Base-by-base conservation (phyloP, 1,284 basidiomycete genomes). In the Microbotryum silenes-acaulis region DNA sequence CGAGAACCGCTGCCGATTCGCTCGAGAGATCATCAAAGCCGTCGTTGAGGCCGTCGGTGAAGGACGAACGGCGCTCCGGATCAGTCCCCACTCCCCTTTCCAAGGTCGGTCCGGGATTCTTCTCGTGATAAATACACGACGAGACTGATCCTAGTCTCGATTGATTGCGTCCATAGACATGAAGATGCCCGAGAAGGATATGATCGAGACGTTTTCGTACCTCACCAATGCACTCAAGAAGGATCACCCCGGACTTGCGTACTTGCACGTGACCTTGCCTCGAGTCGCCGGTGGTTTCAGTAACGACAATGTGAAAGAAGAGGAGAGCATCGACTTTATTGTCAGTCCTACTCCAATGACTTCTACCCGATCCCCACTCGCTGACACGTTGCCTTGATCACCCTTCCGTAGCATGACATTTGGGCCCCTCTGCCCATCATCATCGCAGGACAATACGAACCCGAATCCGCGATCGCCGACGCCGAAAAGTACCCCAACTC, bases 1-100 rank as follows among this genome's bases (percentile, higher is more conserved):
- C 25, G 81, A 82, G 73, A 83, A 83, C 69, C 76, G 83, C 20
- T 68, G 75, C 2, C 74, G 79, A 14, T 84, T 85, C 72, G 69
- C 77, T 1, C 73, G 83, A 4, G 80, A 82, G 67, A 75, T 83
- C 18, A 73, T 82, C 3, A 78, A 81, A 44, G 81, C 74, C 6
- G 63, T 81, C 27, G 72, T 72, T 12, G 76, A 78, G 21, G 80
- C 82, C 12, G 81, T 81, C 59, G 83, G 83, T 1, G 63, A 73
- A 14, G 78, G 81, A 6, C 75, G 75, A 29, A 77, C 79, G 6
- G 83, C 76, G 0, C 74, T 86, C 56, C 78, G 84, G 10, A 63
- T 85, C 23, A 81, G 80, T 45, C 84, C 84, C 0, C 85, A 56
- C 55, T 61, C 60, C 10, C 53, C 61, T 4, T 70, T 69, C 64